Percentiles rank a stretch among this genome's conserved stretches.
Evolutionary conservation across 2,329 filamentous ascomycete species (phyloP).

Genomic region (Neurospora sp.): DNA sequence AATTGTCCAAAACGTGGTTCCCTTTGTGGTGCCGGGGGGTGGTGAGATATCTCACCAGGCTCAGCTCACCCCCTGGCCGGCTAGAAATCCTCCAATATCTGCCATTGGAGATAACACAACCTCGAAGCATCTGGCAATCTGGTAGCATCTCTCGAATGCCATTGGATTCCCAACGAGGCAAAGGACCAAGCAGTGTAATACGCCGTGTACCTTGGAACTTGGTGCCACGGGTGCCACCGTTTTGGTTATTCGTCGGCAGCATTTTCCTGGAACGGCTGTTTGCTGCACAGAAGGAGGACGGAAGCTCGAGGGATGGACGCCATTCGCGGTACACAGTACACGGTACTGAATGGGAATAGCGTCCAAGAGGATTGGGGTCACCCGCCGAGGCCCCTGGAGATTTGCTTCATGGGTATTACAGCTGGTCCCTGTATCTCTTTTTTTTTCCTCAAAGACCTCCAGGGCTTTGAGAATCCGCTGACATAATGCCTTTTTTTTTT

Average conservation of each 20-base stretch:
- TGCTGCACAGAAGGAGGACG: slow-evolving; percentile 2
- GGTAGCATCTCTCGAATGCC: background rate
- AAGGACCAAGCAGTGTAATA: background rate
- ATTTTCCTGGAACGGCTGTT: background rate
- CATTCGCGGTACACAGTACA: background rate
- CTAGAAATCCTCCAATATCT: background rate
- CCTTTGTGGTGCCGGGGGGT: background rate
- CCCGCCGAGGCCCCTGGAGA: slow-evolving; percentile 5
- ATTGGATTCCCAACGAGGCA: background rate
- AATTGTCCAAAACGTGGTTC: background rate
- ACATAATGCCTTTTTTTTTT: background rate
- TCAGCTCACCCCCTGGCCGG: background rate
- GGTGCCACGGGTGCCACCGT: background rate
- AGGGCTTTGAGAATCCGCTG: background rate
- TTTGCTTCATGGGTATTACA: slow-evolving; percentile 7
- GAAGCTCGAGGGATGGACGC: background rate
- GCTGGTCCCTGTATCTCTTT: background rate
- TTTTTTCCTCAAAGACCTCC: background rate
- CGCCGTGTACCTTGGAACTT: background rate
- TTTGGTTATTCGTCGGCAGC: background rate
- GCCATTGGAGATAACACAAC: background rate
- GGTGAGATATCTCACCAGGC: slow-evolving; percentile 1
- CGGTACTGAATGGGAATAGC: background rate
- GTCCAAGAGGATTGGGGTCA: slow-evolving; percentile 1
- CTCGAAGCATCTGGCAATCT: background rate